phyloP scores from a whole-genome alignment of 352 stramenopile genomes.

The Globisporangium rhizosaccharum region DNA sequence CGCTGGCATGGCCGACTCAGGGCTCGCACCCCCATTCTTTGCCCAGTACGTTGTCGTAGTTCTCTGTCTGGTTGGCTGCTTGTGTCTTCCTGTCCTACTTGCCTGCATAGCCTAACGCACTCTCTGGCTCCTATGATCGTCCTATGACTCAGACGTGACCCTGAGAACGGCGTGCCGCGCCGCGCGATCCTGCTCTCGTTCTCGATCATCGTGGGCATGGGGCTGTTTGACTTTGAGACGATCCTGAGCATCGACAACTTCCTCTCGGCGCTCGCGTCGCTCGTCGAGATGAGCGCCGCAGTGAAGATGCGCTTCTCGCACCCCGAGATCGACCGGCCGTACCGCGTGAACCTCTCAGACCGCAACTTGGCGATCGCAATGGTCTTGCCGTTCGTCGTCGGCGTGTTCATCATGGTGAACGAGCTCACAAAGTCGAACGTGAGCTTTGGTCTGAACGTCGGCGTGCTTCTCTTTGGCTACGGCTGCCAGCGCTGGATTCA shows the following conservation, averaged over 20 bases:
- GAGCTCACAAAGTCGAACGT: slow-evolving; percentile 73
- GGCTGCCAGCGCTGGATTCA: slow-evolving; percentile 62
- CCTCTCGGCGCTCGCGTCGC: slow-evolving; percentile 55
- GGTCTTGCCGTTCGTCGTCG: slow-evolving; percentile 54
- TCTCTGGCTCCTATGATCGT: background rate
- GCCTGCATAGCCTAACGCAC: background rate
- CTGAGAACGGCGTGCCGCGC: slow-evolving; percentile 51
- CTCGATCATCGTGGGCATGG: slow-evolving; percentile 74
- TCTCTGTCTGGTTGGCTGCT: background rate
- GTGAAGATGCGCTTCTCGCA: slow-evolving; percentile 76
- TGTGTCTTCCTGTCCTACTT: background rate
- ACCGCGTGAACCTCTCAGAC: slow-evolving; percentile 69
- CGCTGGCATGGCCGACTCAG: slow-evolving; percentile 77
- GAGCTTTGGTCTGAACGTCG: slow-evolving; percentile 57
- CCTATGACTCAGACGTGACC: slow-evolving; percentile 29
- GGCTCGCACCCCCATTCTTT: slow-evolving; percentile 72
- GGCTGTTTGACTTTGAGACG: slow-evolving; percentile 74
- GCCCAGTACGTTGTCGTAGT: slow-evolving; percentile 38
- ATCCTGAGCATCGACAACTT: slow-evolving; percentile 84
- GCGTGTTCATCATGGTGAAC: slow-evolving; percentile 74
- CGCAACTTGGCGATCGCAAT: slow-evolving; percentile 38
- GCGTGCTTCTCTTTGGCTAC: slow-evolving; percentile 40
- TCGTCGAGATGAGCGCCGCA: slow-evolving; percentile 74
- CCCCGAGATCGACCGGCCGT: slow-evolving; percentile 66
- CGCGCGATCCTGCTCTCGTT: slow-evolving; percentile 71